A percentile compares a stretch with the other conserved stretches of the same genome.
Evolutionary conservation across 805 yeast genomes (phyloP).

Genomic region (Candida arabinofermentans): DNA sequence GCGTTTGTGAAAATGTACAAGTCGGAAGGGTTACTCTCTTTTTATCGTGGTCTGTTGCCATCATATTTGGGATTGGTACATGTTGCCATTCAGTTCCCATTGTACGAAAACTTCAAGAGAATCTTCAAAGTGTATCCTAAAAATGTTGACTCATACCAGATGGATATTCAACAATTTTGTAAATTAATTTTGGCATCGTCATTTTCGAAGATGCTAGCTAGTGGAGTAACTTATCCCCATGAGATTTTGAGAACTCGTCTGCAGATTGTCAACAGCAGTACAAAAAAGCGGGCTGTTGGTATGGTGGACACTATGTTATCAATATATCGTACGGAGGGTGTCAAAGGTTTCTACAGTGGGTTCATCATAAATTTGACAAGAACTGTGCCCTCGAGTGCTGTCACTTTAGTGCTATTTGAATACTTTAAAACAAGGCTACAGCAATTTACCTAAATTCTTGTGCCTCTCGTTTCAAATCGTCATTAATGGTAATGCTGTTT

Average conservation of each 20-base stretch:
- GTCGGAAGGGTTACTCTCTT: slow-evolving; percentile 75
- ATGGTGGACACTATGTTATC: slow-evolving; percentile 30
- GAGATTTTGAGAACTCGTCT: slow-evolving; percentile 89
- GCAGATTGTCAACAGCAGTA: slow-evolving; percentile 50
- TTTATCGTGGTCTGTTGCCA: slow-evolving; percentile 87
- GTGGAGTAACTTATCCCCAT: slow-evolving; percentile 89
- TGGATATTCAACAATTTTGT: slow-evolving; percentile 22
- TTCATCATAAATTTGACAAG: slow-evolving; percentile 79
- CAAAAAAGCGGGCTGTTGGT: slow-evolving; percentile 21
- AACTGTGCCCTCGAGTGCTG: slow-evolving; percentile 93
- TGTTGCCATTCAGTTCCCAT: slow-evolving; percentile 95
- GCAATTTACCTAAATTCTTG: slow-evolving; percentile 3
- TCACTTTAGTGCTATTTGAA: slow-evolving; percentile 92
- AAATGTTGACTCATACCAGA: slow-evolving; percentile 5
- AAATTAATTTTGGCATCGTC: slow-evolving; percentile 66
- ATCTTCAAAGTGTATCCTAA: slow-evolving; percentile 32
- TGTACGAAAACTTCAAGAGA: slow-evolving; percentile 75
- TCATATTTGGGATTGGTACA: slow-evolving; percentile 87
- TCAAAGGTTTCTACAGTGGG: slow-evolving; percentile 84
- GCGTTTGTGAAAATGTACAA: slow-evolving; percentile 77
- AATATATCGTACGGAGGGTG: slow-evolving; percentile 64
- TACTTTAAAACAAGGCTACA: slow-evolving; percentile 57
- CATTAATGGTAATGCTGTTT: neutral
- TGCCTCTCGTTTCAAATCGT: neutral
- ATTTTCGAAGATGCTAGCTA: slow-evolving; percentile 82